Evolutionary conservation across 2,329 filamentous ascomycete genomes (phyloP), one percentile per base, ranked within the genome.

Genomic region (Lasiodiplodia hormozganensis): DNA sequence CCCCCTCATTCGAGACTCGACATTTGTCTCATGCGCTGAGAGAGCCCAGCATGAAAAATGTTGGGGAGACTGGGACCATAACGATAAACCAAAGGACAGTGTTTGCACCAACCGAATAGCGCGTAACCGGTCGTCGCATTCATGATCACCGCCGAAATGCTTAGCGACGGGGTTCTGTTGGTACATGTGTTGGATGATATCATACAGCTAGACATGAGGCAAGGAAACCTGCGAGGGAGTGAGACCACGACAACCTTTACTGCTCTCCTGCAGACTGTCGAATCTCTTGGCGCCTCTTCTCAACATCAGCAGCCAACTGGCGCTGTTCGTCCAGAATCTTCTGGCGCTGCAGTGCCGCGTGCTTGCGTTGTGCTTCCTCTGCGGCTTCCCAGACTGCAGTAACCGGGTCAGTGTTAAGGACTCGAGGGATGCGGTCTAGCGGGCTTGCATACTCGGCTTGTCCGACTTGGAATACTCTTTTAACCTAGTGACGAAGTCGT

Each of bases 401-500:
- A 47, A 23, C 10, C 6, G 7, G 31, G 40, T 52, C 23, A 28
- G 62, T n/a, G 52, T 40, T 12, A n/a, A 43, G 25, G 18, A 11
- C 14, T 1, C n/a, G 18, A n/a, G 2, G 43, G 16, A 36, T 11
- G n/a, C 18, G 18, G 40, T n/a, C 16, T 52, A 18, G 43, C 28
- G 21, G 23, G 25, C 12, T 6, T 16, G 53, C 90, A 70, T 85
- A 97, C 94, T 97, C 53, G 92, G 92, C 82, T 95, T 97, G 77
- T 97, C 91, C 16, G 91, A 96, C 83, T 94, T 96, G 31, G 93
- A 92, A 79, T 94, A 93, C 74, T 95, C 88, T 85, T 97, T 97
- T 77, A 99, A 81, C 74, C 90, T 89, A 60, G 77, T 86, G 34
- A 97, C 92, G 76, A 97, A 98, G 68, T 94, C 87, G 76, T 97